Percentiles rank a stretch among this genome's conserved stretches.
Conservation (phyloP, 2,329 filamentous ascomycete genomes). For the Xylariaceae sp. region DNA sequence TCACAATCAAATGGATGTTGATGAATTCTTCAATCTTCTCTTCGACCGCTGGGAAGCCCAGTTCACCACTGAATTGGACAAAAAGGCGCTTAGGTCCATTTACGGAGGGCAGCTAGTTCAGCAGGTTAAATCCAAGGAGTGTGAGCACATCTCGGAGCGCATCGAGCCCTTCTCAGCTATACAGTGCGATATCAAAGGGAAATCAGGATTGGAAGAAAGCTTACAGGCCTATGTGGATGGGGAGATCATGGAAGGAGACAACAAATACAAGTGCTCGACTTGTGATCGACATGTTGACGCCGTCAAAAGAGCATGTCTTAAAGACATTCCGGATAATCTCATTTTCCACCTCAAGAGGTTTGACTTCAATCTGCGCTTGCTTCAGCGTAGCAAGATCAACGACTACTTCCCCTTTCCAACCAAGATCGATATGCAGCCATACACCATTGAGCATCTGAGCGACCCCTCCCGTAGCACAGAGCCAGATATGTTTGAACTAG, state of each 20-base stretch:
- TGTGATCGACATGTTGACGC: constrained; percentile 91
- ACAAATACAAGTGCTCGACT: constrained; percentile 95
- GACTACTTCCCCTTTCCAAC: constrained; percentile 89
- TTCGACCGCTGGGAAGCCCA: constrained; percentile 92
- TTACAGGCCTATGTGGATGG: constrained; percentile 94
- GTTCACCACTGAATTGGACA: constrained; percentile 70
- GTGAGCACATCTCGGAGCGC: constrained; percentile 88
- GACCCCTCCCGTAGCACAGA: constrained; percentile 59
- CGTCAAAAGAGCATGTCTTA: constrained; percentile 89
- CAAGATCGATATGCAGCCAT: constrained; percentile 84
- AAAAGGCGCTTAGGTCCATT: constrained; percentile 77
- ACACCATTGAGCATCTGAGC: constrained; percentile 84
- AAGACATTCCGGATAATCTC: constrained; percentile 89
- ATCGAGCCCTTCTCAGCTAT: constrained; percentile 92
- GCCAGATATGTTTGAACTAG: constrained; percentile 86
- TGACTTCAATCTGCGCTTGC: constrained; percentile 77
- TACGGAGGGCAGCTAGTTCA: constrained; percentile 92
- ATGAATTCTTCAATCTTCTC: constrained; percentile 94
- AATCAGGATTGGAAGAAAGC: constrained; percentile 81
- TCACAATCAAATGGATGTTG: constrained; percentile 93
- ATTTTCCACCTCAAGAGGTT: constrained; percentile 95
- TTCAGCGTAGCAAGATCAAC: constrained; percentile 91
- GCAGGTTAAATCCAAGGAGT: constrained; percentile 95
- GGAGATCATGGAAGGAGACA: constrained; percentile 96
- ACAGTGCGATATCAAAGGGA: constrained; percentile 95